Percentiles rank a stretch among this genome's conserved stretches.
These are phyloP conservation scores for Calocybe indica DNA, from an alignment of 768 basidiomycete species.

Conservation along the genomic window DNA sequence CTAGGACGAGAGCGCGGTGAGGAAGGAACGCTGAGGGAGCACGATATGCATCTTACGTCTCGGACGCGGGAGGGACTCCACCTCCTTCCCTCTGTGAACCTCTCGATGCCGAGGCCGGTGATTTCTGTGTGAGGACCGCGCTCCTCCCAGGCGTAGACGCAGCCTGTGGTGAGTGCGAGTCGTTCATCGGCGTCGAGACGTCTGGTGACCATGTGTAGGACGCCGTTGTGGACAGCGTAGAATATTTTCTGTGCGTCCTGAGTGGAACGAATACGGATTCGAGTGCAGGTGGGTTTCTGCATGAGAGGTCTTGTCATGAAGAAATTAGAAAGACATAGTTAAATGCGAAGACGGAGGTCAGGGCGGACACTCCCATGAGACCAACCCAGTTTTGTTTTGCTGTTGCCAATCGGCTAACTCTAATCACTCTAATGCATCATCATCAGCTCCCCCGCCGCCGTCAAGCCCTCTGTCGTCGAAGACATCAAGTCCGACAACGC, in stretches of 20 bases:
- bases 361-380: not conserved
- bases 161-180: slow-evolving; percentile 45
- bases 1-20: slow-evolving; percentile 28
- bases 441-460: slow-evolving; percentile 4
- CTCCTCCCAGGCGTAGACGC: slow-evolving; percentile 71
- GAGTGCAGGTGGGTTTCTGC: slow-evolving; percentile 70
- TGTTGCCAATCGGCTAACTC: slow-evolving; percentile 25
- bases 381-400: slow-evolving; percentile 8
- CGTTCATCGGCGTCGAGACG: slow-evolving; percentile 77
- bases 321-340: slow-evolving; percentile 1
- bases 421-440: slow-evolving; percentile 47
- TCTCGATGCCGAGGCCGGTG: slow-evolving; percentile 75
- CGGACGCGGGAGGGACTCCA: slow-evolving; percentile 83
- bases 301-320: slow-evolving; percentile 24
- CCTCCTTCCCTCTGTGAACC: slow-evolving; percentile 78
- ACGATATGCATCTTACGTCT: slow-evolving; percentile 45
- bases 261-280: slow-evolving; percentile 70
- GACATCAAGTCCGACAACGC: not conserved
- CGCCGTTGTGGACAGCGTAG: slow-evolving; percentile 56
- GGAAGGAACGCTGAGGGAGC: slow-evolving; percentile 3
- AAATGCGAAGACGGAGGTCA: not conserved
- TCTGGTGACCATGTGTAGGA: slow-evolving; percentile 68
- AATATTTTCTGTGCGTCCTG: slow-evolving; percentile 81
- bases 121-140: slow-evolving; percentile 68
- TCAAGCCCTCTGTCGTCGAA: too few relatives aligned